Base-by-base conservation (phyloP, 2,329 filamentous ascomycete genomes). In the Sphaceloma murrayae region DNA sequence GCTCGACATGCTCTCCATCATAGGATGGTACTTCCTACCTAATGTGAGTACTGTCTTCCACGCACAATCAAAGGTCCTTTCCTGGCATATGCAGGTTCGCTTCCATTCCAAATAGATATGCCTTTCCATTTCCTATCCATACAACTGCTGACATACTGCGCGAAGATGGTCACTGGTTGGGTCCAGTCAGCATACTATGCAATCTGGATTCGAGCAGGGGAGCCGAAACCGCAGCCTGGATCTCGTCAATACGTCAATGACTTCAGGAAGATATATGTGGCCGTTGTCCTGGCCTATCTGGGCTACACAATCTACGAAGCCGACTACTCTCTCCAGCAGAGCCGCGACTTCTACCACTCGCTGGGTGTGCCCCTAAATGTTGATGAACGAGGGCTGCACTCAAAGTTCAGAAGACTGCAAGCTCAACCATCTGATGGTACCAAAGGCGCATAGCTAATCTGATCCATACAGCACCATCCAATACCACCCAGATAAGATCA, bases 261-360 rank as follows among this genome's bases (percentile, higher is more conserved):
- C 67, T 81, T 86, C 48, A 82, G 83, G 47, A 76, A 78, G 54
- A 89, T 95, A 60, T 80, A 91, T 61, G 81, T 89, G 58, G 69
- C 81, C 53, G 85, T 96, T 56, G 81, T 96, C 40, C 70, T 81
- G 38, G 67, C 76, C 49, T 98, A 96, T 67, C 83, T 96, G 27
- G 66, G 82, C 52, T 95, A 94, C 70, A 94, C 87, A 34, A 78
- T 96, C 56, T 91, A 88, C 67, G 89, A 96, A 66, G 82, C 86
- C 56, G 85, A 94, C 70, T 78, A 84, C 67, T 78, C 85, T 51
- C 72, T 94, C 19, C 81, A 77, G 50, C 68, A 73, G 33, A 68
- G 72, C 1, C 78, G 82, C 13, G 80, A 85, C 62, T 94, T 83
- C 67, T 96, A 95, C 67, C 69, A 75, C 34, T 74, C 82, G 51